A percentile compares a stretch with the other conserved stretches of the same genome.
Evolutionary conservation across 257 asterid species (phyloP).

Genomic region (Penstemon barbatus): DNA sequence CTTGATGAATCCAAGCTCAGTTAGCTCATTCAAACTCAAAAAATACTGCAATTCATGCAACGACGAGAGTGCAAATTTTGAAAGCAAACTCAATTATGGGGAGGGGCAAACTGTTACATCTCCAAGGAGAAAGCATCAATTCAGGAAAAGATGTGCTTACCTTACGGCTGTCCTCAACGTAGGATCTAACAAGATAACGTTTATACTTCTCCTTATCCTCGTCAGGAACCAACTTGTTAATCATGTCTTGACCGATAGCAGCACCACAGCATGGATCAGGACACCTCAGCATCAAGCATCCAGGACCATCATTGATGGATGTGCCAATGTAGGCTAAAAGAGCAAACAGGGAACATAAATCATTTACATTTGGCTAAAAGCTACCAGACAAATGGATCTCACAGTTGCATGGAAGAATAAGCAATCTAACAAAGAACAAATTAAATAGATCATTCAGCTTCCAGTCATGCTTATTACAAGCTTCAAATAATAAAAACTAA

Average conservation of each 20-base stretch:
- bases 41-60: neutral
- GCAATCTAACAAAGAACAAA: conserved; percentile 6
- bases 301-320: conserved; percentile 91
- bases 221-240: conserved; percentile 48
- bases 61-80: neutral
- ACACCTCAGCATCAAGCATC: conserved; percentile 86
- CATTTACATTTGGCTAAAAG: conserved; percentile 5
- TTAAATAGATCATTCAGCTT: conserved; percentile 4
- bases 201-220: conserved; percentile 74
- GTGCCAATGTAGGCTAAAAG: conserved; percentile 74
- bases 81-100: neutral
- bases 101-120: neutral
- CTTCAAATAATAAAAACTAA: neutral
- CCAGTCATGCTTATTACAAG: conserved; percentile 7
- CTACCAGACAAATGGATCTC: neutral
- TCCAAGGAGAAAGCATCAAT: conserved; percentile 8
- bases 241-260: conserved; percentile 88
- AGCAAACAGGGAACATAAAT: conserved; percentile 20
- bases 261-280: conserved; percentile 83
- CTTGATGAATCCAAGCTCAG: conserved; percentile 22
- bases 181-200: conserved; percentile 89
- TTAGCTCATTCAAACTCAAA: neutral
- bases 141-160: conserved; percentile 39
- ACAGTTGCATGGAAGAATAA: conserved; percentile 14
- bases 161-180: conserved; percentile 91